Evolutionary conservation across 2,329 filamentous ascomycete species (phyloP), one percentile per base, ranked within the genome.

Genomic region (Botrytis tulipae): DNA sequence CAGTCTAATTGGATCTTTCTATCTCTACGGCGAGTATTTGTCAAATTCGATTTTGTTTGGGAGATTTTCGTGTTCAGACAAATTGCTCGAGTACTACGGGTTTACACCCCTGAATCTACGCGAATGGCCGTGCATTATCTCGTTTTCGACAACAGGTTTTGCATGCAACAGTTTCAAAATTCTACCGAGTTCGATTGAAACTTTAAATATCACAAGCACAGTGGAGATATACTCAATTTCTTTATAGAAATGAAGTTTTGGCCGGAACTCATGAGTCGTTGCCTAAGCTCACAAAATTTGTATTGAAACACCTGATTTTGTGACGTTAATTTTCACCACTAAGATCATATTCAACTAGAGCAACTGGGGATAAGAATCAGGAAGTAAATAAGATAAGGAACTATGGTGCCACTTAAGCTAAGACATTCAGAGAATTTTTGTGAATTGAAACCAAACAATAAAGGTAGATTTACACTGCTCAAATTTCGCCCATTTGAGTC

Each of bases 351-450:
- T 18, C n/a, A 16, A 4, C n/a, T n/a, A n/a, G 25, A 14, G 29
- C 14, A 3, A 18, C 29, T 18, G 3, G 8, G 6, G 2, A 29
- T 29, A 18, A 29, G 29, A 1, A 18, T 57, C 1, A 29, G 1
- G n/a, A 29, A 16, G 51, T 2, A 8, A 9, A 29, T 0, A 1
- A n/a, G 3, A 16, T 7, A 16, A 3, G 1, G 1, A 14, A 3
- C 25, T 6, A 54, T 16, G 5, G 12, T 16, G 16, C 22, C 1
- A 14, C 25, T 16, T 5, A 54, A 6, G 25, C 12, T 54, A 54
- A 48, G 48, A 18, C 51, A 57, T 9, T 29, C 14, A 29, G 14
- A 9, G 18, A 57, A 16, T 14, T 2, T 32, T 3, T 57, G n/a
- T 29, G n/a, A 29, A 4, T 54, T 8, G 51, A 6, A 16, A 18